Evolutionary conservation across 164 flowering plant species (phyloP).

Genomic region (Sextonia rubra): DNA sequence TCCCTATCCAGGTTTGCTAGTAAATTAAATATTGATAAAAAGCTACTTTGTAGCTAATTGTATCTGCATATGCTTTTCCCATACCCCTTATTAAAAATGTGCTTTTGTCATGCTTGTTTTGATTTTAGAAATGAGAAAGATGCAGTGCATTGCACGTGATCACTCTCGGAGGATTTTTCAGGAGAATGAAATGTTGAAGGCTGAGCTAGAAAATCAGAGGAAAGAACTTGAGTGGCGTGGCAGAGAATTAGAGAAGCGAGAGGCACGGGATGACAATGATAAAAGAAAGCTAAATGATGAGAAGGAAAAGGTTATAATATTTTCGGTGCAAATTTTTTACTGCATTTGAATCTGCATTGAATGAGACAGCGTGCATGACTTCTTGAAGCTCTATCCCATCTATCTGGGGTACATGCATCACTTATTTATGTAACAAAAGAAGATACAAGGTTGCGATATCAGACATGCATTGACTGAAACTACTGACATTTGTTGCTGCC

Average conservation of each 20-base stretch:
- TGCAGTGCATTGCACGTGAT: conserved; percentile 37
- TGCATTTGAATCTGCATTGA: background rate
- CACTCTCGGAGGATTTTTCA: conserved; percentile 31
- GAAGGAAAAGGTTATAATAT: conserved; percentile 43
- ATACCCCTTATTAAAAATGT: too few relatives aligned
- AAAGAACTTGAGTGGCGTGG: conserved; percentile 30
- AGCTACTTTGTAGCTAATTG: background rate
- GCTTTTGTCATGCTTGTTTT: conserved; percentile 5
- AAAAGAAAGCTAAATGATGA: conserved; percentile 44
- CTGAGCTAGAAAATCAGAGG: conserved; percentile 39
- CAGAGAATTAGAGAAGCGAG: conserved; percentile 41
- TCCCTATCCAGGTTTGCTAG: background rate
- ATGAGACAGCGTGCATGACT: background rate
- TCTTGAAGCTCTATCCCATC: too few relatives aligned
- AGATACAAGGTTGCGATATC: background rate
- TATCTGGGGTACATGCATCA: too few relatives aligned
- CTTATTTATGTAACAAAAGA: too few relatives aligned
- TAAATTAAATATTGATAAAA: too few relatives aligned
- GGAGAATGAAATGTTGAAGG: conserved; percentile 44
- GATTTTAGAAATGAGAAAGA: conserved; percentile 40
- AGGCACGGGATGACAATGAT: conserved; percentile 57
- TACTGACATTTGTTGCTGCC: background rate
- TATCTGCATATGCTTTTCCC: background rate
- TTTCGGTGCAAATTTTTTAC: background rate
- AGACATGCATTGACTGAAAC: background rate